Conservation (phyloP, 495 filamentous ascomycete species). For the Aspergillus cristatus region DNA sequence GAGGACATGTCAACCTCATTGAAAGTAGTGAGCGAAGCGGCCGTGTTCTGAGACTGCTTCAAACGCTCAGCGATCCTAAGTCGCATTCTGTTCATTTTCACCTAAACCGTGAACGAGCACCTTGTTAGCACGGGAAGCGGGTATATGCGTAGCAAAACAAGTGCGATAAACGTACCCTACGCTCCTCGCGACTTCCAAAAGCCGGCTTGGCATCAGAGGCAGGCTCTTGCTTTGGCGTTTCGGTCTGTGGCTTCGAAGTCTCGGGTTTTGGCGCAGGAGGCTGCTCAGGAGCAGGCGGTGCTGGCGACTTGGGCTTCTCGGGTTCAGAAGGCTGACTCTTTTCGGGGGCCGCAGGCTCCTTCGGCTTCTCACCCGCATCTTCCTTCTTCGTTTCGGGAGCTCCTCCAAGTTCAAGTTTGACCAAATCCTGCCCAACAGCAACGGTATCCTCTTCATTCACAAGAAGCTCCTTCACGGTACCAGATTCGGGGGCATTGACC, state of each 20-base stretch:
- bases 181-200: slow-evolving; percentile 76
- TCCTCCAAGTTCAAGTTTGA: slow-evolving; percentile 72
- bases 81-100: slow-evolving; percentile 99
- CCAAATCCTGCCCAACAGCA: slow-evolving; percentile 83
- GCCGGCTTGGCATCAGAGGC: slow-evolving; percentile 21
- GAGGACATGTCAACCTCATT: slow-evolving; percentile 99
- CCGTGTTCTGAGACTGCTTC: slow-evolving; percentile 98
- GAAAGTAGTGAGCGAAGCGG: slow-evolving; percentile 94
- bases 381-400: slow-evolving; percentile 51
- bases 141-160: too few species aligned
- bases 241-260: slow-evolving; percentile 23
- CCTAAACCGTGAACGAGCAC: slow-evolving; percentile 35
- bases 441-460: slow-evolving; percentile 95
- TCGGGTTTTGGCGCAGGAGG: slow-evolving; percentile 25
- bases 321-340: slow-evolving; percentile 26
- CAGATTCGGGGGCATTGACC: slow-evolving; percentile 88
- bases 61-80: slow-evolving; percentile 93
- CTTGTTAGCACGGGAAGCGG: slow-evolving; percentile 1
- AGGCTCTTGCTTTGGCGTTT: slow-evolving; percentile 18
- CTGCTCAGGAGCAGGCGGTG: slow-evolving; percentile 35
- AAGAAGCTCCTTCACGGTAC: slow-evolving; percentile 84
- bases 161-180: slow-evolving; percentile 51
- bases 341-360: slow-evolving; percentile 22
- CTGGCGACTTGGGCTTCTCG: slow-evolving; percentile 31
- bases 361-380: slow-evolving; percentile 33